Evolutionary conservation across 2,329 filamentous ascomycete genomes (phyloP), one percentile per base, ranked within the genome.

Genomic region (Ophiostoma triangulosporum): DNA sequence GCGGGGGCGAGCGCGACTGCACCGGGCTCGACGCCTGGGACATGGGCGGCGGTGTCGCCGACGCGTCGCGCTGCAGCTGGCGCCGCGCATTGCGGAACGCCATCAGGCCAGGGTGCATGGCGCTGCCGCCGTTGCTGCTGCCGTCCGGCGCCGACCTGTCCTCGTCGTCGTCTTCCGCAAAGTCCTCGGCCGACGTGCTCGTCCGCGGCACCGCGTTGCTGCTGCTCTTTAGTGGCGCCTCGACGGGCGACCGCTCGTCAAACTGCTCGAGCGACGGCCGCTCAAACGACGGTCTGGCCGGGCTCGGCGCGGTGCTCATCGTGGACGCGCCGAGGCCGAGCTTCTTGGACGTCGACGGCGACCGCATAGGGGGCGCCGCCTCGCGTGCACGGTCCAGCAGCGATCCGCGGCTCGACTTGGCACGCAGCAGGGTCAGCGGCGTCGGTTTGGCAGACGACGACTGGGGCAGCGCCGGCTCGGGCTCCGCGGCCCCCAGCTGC

Each of bases 391-490:
- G 66, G 17, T 76, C 75, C 26, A 74, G 70, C 26, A 88, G 68
- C 3, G 84, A 85, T 14, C 83, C 80, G 20, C 76, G 73, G 63
- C 85, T 89, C 3, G 81, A 76, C 66, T 85, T 46, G 15, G 50
- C 22, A n/a, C 50, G 50, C 24, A 51, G 24, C 12, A 50, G 26
- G 29, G n/a, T n/a, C 12, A 48, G 31, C 20, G 43, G 40, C 36
- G 15, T 52, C 17, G 26, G 9, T n/a, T 51, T 51, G 49, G 14
- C 11, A 2, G 46, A 17, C 12, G 43, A 17, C 38, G 38, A 6
- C 38, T 15, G 22, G 12, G 46, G 14, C 27, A 12, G 11, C 46
- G 24, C 15, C 17, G 46, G 27, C 29, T 17, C 14, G 11, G 46
- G 29, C 46, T 73, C 69, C 12, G 63, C 54, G 36, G 66, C 62